Evolutionary conservation across 257 asterid genomes (phyloP), one percentile per base, ranked within the genome.

Genomic region (Lycium ferocissimum): DNA sequence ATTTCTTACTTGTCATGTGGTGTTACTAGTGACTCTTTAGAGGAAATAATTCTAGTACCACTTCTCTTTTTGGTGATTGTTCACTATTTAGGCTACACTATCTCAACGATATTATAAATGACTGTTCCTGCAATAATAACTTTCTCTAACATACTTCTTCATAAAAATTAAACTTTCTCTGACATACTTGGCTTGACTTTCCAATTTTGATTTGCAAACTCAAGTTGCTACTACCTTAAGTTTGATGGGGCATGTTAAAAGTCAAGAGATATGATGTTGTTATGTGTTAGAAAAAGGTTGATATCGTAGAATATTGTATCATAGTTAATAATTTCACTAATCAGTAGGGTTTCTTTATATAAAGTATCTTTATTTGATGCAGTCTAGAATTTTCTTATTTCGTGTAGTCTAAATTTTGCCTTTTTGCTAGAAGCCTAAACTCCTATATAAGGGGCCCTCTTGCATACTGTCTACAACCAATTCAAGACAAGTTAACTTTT

Each of bases 401-500:
- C 33, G 5, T 59, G 66, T 59, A 11, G 4, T 6, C 66, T 59
- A 59, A 59, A n/a, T n/a, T 59, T 17, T 56, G 11, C 33, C 65
- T 59, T 59, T 18, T n/a, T 59, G 22, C 26, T 59, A 59, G 66
- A 17, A 59, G 66, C 66, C 33, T 59, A 59, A 59, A 18, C 66
- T 59, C 33, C 66, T 59, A 58, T 18, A 59, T 59, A 59, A 59
- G 66, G 66, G 26, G 66, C 66, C 61, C 61, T 56, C 40, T 26
- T 63, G 71, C 9, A 26, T 63, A 63, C 43, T 26, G 71, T 26
- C 71, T 66, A 69, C 7, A 69, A 38, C 53, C 51, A 69, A 69
- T 66, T 66, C 73, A 66, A 66, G 20, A 66, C 73, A 66, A 66
- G 73, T 66, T 66, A n/a, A 2, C 10, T 66, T 38, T 69, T 37